Base-by-base conservation (phyloP, 306 rosid genomes). In the Glycine soja region DNA sequence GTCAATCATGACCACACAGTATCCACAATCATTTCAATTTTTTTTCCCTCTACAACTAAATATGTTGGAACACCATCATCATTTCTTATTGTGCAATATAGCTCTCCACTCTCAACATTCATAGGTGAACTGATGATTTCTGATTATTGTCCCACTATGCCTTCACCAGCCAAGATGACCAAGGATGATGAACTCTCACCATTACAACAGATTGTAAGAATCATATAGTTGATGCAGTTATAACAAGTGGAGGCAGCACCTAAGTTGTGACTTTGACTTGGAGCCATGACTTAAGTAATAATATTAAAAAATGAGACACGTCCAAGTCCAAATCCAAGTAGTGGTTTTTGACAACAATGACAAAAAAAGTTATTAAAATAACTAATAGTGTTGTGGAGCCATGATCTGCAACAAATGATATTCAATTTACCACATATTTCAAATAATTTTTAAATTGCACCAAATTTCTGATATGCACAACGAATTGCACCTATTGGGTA, bases 331-430 rank as follows among this genome's bases (percentile, higher is more conserved):
- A 46, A 63, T 32, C 16, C 43, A 61, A 24, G 42, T 24, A 10
- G 65, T 19, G 18, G 10, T 34, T 64, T 63, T 48, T 70, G 59
- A 8, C 58, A 59, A 59, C 70, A 59, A 42, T 6, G 7, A 62
- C 8, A 36, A 16, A 74, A 42, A 45, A 58, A 12, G 54, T 13
- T 43, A 19, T 59, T 58, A 75, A 75, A 61, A 75, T 43, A 9
- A 30, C 11, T 74, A 45, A 6, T 32, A 24, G 12, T 46, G 10
- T 53, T 42, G 47, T 78, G 57, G 45, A 19, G 16, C 40, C 52
- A 50, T 8, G 19, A 7, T 64, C 11, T 0, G 12, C 19, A 6
- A 24, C 46, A 64, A 34, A 36, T 7, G 16, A 7, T 64, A 64
- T 13, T 64, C 18, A 34, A n/a, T 65, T 66, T 15, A 66, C 32